Percentiles rank a stretch among this genome's conserved stretches.
Conservation (phyloP, 2,329 filamentous ascomycete species). For the Microsporum audouinii region DNA sequence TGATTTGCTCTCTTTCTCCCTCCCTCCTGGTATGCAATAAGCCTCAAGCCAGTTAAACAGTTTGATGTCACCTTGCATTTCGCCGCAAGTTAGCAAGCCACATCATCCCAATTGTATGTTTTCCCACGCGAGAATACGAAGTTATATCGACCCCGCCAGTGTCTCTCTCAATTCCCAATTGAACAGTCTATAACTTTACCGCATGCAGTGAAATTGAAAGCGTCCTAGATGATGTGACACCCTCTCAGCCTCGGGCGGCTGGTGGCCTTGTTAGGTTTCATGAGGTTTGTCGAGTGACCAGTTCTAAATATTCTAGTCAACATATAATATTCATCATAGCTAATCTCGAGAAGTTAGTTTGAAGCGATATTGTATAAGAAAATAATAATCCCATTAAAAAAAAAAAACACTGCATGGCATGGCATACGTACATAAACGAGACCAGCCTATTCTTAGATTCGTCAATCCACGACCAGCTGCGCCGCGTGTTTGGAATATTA, state of each 20-base stretch:
- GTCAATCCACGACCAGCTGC: not conserved
- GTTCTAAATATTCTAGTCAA: not conserved
- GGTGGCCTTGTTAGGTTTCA: not conserved
- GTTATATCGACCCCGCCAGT: not conserved
- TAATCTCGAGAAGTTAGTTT: not conserved
- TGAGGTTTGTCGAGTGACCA: not conserved
- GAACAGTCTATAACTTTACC: not conserved
- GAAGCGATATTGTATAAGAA: not conserved
- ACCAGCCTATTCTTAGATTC: not conserved
- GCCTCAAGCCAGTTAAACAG: not conserved
- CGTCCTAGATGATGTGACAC: not conserved
- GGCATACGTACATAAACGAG: not conserved
- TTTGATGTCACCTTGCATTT: constrained; percentile 1
- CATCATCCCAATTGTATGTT: constrained; percentile 2
- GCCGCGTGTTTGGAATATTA: not conserved
- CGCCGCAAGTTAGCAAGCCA: constrained; percentile 1
- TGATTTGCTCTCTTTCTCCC: not conserved
- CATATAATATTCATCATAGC: not conserved
- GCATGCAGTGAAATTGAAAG: not conserved
- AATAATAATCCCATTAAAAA: not conserved
- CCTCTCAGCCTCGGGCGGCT: not conserved
- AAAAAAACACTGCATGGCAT: not conserved
- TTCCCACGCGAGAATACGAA: constrained; percentile 2
- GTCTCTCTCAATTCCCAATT: not conserved
- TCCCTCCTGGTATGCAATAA: not conserved